These are phyloP conservation scores for Aristolochia californica DNA, from an alignment of 164 flowering plant species.

Conservation along the genomic window DNA sequence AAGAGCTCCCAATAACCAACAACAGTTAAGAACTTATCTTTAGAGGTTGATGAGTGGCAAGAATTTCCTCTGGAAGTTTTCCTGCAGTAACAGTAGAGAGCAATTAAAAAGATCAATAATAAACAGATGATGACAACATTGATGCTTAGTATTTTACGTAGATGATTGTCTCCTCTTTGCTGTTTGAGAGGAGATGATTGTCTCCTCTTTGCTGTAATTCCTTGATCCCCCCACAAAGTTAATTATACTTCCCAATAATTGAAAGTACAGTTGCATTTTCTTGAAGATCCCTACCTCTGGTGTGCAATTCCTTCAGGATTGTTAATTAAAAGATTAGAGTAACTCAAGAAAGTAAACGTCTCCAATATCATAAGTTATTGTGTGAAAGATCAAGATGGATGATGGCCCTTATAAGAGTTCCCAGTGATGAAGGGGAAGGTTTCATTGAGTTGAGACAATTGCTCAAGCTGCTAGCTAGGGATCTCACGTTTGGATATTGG, in stretches of 20 bases:
- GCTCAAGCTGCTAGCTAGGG: conserved; percentile 17
- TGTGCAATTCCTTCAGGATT: conserved; percentile 28
- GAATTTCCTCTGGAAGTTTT: neutral
- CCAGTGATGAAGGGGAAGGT: conserved; percentile 18
- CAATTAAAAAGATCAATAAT: neutral
- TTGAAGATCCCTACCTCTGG: neutral
- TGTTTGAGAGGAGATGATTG: neutral
- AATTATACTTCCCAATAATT: neutral
- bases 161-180: neutral
- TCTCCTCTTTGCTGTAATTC: neutral
- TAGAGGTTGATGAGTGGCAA: neutral
- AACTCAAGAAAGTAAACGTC: conserved; percentile 5
- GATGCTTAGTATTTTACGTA: neutral
- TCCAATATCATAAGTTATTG: conserved; percentile 20
- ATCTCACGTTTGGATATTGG: conserved; percentile 20
- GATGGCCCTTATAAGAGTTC: conserved; percentile 10
- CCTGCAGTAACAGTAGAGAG: neutral
- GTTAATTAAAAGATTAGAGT: conserved; percentile 28
- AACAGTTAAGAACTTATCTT: neutral
- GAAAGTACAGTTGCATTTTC: neutral
- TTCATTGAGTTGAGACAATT: conserved; percentile 9
- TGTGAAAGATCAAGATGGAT: conserved; percentile 15
- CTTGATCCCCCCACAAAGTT: neutral
- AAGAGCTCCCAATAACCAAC: neutral
- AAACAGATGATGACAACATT: neutral